A percentile compares a stretch with the other conserved stretches of the same genome.
Conservation (phyloP, 176 grass and related monocot genomes). For the Bothriochloa decipiens region DNA sequence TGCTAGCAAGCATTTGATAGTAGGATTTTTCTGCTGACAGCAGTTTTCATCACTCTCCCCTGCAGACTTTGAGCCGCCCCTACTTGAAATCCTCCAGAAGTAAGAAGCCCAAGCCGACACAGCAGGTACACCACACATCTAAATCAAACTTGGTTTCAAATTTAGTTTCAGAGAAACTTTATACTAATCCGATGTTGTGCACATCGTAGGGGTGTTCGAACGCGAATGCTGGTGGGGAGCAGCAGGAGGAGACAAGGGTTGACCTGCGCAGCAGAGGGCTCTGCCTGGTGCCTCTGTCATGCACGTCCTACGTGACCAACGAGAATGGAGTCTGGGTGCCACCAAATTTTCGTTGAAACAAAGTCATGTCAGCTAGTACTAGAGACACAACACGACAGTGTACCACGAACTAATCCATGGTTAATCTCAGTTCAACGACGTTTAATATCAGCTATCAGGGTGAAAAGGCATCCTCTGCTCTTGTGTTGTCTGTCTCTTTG, state of each 20-base stretch:
- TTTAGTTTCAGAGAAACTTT: background rate
- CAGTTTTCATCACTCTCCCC: background rate
- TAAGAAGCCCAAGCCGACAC: constrained; percentile 67
- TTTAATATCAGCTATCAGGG: background rate
- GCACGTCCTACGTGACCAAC: constrained; percentile 88
- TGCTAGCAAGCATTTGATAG: background rate
- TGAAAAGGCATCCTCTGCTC: background rate
- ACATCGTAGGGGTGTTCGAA: background rate
- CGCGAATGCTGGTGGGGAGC: constrained; percentile 22
- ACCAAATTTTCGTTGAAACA: constrained; percentile 61
- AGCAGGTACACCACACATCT: constrained; percentile 41
- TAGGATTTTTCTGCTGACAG: constrained; percentile 19
- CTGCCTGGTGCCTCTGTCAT: constrained; percentile 85
- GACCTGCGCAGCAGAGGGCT: constrained; percentile 93
- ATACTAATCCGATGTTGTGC: background rate
- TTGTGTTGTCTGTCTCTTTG: background rate
- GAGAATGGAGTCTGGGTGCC: constrained; percentile 78
- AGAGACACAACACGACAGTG: background rate
- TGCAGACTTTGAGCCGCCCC: constrained; percentile 86
- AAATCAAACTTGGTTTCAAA: background rate
- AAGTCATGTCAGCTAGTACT: background rate
- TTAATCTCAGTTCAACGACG: constrained; percentile 1
- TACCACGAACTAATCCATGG: constrained; percentile 22
- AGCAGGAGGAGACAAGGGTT: constrained; percentile 41
- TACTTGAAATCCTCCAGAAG: constrained; percentile 76